phyloP scores from a whole-genome alignment of 805 yeast species.

The Schizosaccharomyces lindneri region DNA sequence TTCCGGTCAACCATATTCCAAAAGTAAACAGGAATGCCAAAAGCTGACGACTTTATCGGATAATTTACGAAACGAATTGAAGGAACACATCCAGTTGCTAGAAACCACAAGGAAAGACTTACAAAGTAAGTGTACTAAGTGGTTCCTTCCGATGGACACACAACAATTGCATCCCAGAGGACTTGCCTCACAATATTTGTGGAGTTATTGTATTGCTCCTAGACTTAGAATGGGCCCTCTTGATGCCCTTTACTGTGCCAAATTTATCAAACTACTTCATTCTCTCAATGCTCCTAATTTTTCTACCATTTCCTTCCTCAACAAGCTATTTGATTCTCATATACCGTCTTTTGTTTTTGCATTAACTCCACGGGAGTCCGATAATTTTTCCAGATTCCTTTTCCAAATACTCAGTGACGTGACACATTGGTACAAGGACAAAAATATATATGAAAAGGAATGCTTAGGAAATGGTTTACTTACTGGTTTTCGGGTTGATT shows the following conservation, averaged over 20 bases:
- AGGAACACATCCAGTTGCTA: slow-evolving; percentile 22
- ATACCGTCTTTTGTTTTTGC: slow-evolving; percentile 39
- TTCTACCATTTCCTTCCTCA: slow-evolving; percentile 18
- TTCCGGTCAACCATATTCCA: slow-evolving; percentile 13
- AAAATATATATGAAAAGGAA: slow-evolving; percentile 11
- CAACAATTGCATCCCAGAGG: slow-evolving; percentile 10
- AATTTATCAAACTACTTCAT: slow-evolving; percentile 32
- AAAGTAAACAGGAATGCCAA: not conserved
- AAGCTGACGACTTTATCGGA: slow-evolving; percentile 3
- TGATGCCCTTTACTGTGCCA: slow-evolving; percentile 50
- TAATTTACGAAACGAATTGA: slow-evolving; percentile 15
- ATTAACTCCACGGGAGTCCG: slow-evolving; percentile 53
- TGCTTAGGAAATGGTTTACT: not conserved
- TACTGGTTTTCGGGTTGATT: not conserved
- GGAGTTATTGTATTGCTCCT: slow-evolving; percentile 35
- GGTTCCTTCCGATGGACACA: slow-evolving; percentile 10
- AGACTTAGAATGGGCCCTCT: slow-evolving; percentile 53
- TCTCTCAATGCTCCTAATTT: slow-evolving; percentile 17
- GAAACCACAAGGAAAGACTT: slow-evolving; percentile 14
- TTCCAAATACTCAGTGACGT: slow-evolving; percentile 27
- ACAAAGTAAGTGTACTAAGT: slow-evolving; percentile 9
- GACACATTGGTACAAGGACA: slow-evolving; percentile 21
- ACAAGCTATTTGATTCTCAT: slow-evolving; percentile 24
- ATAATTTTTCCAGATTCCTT: slow-evolving; percentile 55
- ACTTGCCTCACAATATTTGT: slow-evolving; percentile 21